Evolutionary conservation across 2,329 filamentous ascomycete genomes (phyloP).

Genomic region (Pseudogymnoascus sp.): DNA sequence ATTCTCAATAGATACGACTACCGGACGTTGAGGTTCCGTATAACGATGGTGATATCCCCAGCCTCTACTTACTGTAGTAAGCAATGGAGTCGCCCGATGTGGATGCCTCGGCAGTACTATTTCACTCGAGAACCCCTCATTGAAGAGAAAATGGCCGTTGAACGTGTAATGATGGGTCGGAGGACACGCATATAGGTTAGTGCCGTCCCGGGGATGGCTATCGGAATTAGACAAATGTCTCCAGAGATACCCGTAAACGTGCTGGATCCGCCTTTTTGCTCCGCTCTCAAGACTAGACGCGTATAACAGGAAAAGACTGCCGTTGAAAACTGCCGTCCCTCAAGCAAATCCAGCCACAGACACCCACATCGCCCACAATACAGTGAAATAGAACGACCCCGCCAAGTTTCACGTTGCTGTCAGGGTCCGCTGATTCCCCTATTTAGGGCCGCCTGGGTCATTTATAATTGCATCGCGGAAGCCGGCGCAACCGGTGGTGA

Average conservation of each 20-base stretch:
- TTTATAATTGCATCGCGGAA: neutral
- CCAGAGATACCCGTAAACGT: slow-evolving; percentile 1
- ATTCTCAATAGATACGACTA: neutral
- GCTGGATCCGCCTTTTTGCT: slow-evolving; percentile 1
- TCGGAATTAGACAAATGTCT: neutral
- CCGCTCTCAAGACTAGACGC: neutral
- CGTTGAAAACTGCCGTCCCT: neutral
- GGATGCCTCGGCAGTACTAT: neutral
- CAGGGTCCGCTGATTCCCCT: neutral
- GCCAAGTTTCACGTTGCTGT: neutral
- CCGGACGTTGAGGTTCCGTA: neutral
- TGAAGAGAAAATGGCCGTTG: neutral
- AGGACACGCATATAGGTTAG: neutral
- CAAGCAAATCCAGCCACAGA: neutral
- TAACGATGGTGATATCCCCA: neutral
- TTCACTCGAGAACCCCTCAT: neutral
- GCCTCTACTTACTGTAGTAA: no score
- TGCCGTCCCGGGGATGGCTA: neutral
- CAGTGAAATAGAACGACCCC: neutral
- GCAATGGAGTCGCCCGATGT: neutral
- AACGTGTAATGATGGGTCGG: neutral
- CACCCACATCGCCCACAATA: neutral
- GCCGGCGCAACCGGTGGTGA: neutral
- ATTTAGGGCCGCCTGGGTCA: neutral
- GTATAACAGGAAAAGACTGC: neutral